Conservation (phyloP, 73 alveolate genomes). For the Tetrahymena malaccensis region DNA sequence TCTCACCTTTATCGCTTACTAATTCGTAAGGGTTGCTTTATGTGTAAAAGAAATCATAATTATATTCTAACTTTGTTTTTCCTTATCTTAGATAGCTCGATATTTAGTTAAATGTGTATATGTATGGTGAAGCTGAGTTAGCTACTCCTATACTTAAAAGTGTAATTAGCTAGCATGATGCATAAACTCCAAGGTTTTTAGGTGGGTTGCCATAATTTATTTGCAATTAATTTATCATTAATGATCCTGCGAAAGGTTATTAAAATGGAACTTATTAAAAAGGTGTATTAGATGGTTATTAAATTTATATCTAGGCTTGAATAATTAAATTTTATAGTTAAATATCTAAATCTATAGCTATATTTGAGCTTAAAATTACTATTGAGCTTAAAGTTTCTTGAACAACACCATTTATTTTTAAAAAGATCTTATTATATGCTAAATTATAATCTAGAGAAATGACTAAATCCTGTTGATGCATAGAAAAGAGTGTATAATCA, state of each 20-base stretch:
- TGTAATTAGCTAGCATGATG: background rate
- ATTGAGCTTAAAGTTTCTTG: background rate
- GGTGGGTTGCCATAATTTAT: background rate
- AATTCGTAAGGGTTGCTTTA: background rate
- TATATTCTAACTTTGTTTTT: background rate
- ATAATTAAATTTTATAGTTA: background rate
- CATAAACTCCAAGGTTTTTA: background rate
- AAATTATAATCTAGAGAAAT: background rate
- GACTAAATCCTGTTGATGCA: background rate
- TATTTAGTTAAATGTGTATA: too few species aligned
- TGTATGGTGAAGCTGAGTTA: background rate
- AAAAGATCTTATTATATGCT: background rate
- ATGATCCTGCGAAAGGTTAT: background rate
- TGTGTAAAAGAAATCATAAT: background rate
- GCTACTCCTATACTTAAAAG: background rate
- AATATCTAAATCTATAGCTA: background rate
- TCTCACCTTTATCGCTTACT: background rate
- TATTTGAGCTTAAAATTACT: too few species aligned
- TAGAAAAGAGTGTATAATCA: background rate
- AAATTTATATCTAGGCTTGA: background rate
- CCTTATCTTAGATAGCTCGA: background rate
- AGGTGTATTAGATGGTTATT: too few species aligned
- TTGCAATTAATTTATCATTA: background rate
- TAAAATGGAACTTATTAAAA: background rate
- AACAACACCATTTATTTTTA: background rate